Evolutionary conservation across 129 eudicot species (phyloP), one percentile per base, ranked within the genome.

Genomic region (Artemisia tridentata): DNA sequence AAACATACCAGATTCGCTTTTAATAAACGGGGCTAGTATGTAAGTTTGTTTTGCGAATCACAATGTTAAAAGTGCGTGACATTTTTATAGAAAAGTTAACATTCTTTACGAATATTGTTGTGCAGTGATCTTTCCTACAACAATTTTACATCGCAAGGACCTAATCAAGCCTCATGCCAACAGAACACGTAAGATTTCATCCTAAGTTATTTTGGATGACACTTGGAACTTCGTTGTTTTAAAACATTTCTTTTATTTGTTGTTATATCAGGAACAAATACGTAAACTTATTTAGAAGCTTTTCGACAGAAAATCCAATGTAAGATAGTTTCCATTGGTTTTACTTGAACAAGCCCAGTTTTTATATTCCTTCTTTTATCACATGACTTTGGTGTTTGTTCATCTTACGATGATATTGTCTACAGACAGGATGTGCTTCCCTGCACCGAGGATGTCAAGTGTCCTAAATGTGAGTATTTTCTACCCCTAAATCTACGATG

Each of bases 71-170:
- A 63, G 52, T 68, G 48, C 23, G 31, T 34, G 11, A 29, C 67
- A 61, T 29, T 11, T 25, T 61, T 70, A 18, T 38, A 38, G 9
- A 7, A 13, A 78, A 63, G 12, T 17, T 75, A 63, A 56, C 64
- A 19, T 18, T 20, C 51, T 27, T 57, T 70, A 47, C 27, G 3
- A 62, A 14, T 69, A 18, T 38, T 63, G 70, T 53, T 34, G 55
- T 83, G 78, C 87, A 92, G 98, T 67, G 98, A 92, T 76, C 86
- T 92, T 70, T 92, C 98, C 62, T 88, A 86, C 88, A 88, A 92
- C 53, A 92, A 92, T 75, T 82, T 92, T 46, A 83, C 91, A 25
- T 83, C 87, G 96, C 93, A 84, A 83, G 89, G 82, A 51, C 88
- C 95, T 50, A 83, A 70, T 21, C 85, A 81, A 75, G 82, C 84